Evolutionary conservation across 768 basidiomycete species (phyloP).

Genomic region (Suillus discolor): DNA sequence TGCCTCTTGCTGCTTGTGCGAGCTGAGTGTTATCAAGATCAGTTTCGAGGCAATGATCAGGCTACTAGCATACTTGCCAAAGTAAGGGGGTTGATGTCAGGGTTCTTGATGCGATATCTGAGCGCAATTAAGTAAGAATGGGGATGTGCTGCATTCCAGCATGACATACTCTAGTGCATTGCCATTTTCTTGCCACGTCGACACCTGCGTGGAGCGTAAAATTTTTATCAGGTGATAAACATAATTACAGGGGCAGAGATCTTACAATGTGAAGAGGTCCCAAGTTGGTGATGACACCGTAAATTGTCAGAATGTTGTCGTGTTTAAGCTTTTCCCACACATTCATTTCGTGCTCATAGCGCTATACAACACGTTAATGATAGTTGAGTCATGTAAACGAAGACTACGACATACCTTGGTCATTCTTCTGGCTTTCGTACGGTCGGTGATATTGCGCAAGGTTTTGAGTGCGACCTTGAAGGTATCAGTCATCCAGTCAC

Average conservation of each 20-base stretch:
- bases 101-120: slow-evolving; percentile 45
- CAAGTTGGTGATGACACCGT: slow-evolving; percentile 57
- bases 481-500: not conserved
- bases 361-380: slow-evolving; percentile 32
- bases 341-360: slow-evolving; percentile 57
- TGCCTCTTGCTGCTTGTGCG: slow-evolving; percentile 54
- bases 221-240: not conserved
- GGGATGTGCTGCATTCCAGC: slow-evolving; percentile 5
- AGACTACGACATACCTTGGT: slow-evolving; percentile 18
- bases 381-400: not conserved
- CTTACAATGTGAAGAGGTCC: slow-evolving; percentile 54
- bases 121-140: not conserved
- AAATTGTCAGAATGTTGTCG: slow-evolving; percentile 48
- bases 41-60: not conserved
- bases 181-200: slow-evolving; percentile 63
- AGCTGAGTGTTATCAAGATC: slow-evolving; percentile 37
- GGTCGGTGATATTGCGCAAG: slow-evolving; percentile 46
- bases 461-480: slow-evolving; percentile 60
- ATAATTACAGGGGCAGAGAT: slow-evolving; percentile 2
- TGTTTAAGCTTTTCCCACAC: slow-evolving; percentile 56
- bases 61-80: slow-evolving; percentile 38
- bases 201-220: slow-evolving; percentile 42
- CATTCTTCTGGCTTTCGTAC: slow-evolving; percentile 45
- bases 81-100: slow-evolving; percentile 40
- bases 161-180: slow-evolving; percentile 51